Evolutionary conservation across 2,329 filamentous ascomycete species (phyloP).

Genomic region (Colletotrichum sp.): DNA sequence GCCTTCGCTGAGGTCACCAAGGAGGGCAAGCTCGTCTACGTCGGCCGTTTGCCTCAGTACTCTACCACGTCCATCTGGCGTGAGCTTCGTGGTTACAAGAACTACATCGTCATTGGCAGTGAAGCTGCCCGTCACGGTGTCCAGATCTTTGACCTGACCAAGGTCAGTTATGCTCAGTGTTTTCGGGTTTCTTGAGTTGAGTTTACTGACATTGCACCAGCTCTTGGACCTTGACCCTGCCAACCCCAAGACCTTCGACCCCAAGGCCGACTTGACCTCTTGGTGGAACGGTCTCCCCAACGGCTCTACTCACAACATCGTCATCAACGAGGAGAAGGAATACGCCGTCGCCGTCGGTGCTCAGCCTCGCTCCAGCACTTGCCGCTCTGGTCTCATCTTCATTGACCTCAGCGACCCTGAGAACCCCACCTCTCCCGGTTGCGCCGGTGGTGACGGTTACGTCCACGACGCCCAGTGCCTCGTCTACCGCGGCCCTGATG

Average conservation of each 20-base stretch:
- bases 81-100: constrained; percentile 37
- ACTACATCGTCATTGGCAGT: constrained; percentile 36
- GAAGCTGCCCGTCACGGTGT: constrained; percentile 55
- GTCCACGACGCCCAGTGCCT: constrained; percentile 58
- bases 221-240: constrained; percentile 48
- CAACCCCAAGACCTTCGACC: constrained; percentile 33
- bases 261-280: constrained; percentile 33
- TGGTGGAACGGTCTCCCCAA: constrained; percentile 30
- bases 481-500: constrained; percentile 53
- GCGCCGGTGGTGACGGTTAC: constrained; percentile 48
- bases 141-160: constrained; percentile 65
- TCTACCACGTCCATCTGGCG: constrained; percentile 31
- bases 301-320: constrained; percentile 51
- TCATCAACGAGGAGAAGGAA: constrained; percentile 48
- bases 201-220: constrained; percentile 26
- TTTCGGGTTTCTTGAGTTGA: not conserved
- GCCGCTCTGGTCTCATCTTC: constrained; percentile 55
- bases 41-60: constrained; percentile 42
- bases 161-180: constrained; percentile 26
- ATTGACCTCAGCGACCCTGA: constrained; percentile 56
- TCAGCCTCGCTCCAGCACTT: constrained; percentile 39
- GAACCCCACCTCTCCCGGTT: constrained; percentile 53
- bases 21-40: constrained; percentile 45
- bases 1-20: constrained; percentile 48
- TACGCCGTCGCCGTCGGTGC: constrained; percentile 48